These are phyloP conservation scores for Diospyros kaki DNA, from an alignment of 148 eudicot species.

Conservation along the genomic window DNA sequence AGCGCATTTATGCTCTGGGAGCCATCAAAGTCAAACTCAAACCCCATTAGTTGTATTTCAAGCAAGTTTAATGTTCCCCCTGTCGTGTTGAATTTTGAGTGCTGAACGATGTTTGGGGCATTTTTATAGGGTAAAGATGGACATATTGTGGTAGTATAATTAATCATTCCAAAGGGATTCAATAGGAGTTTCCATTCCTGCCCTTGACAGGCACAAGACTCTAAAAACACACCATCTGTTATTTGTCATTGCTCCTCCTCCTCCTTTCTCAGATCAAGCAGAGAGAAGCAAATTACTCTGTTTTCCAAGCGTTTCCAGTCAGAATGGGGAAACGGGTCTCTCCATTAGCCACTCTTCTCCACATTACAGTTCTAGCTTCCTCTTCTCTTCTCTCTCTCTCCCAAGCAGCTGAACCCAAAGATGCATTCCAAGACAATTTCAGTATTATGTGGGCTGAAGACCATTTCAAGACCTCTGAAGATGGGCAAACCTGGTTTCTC, in stretches of 20 bases:
- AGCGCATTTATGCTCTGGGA: background rate
- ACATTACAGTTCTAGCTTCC: constrained; percentile 26
- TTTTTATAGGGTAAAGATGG: too few relatives aligned
- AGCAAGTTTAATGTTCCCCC: background rate
- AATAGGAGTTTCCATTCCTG: background rate
- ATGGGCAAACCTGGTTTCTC: constrained; percentile 91
- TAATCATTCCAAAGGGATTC: too few relatives aligned
- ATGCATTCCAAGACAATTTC: constrained; percentile 54
- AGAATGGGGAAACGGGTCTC: constrained; percentile 18
- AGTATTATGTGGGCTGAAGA: constrained; percentile 61
- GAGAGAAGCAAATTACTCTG: background rate
- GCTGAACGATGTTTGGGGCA: too few relatives aligned
- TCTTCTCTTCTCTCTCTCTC: constrained; percentile 18
- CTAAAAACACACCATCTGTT: background rate
- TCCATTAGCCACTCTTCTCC: constrained; percentile 26
- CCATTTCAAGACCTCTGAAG: constrained; percentile 68
- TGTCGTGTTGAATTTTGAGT: too few relatives aligned
- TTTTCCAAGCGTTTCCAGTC: constrained; percentile 6
- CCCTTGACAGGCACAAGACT: background rate
- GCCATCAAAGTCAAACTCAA: background rate
- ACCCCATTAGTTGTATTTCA: background rate
- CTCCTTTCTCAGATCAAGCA: constrained; percentile 1
- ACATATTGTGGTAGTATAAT: too few relatives aligned
- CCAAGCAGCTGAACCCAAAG: constrained; percentile 41
- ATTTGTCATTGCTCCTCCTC: background rate